Evolutionary conservation across 1,139 yeast species (phyloP).

Genomic region (Hemisphaericaspora lyxosophila): DNA sequence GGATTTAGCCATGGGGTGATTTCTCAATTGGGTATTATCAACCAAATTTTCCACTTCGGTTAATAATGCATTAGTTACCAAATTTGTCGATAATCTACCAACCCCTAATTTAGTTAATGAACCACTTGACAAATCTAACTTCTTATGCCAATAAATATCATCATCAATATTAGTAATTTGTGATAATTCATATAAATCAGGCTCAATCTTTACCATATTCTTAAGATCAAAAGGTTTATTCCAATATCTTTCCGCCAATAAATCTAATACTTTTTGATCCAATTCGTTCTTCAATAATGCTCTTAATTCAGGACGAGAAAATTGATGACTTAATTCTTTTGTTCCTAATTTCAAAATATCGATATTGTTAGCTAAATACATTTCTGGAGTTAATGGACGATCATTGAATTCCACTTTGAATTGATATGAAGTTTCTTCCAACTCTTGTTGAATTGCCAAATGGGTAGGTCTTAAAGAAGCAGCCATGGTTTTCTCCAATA

Average conservation of each 20-base stretch:
- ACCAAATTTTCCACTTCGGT: constrained; percentile 76
- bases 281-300: constrained; percentile 77
- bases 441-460: constrained; percentile 78
- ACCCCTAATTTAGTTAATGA: constrained; percentile 88
- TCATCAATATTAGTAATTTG: constrained; percentile 51
- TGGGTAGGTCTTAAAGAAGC: constrained; percentile 86
- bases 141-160: constrained; percentile 84
- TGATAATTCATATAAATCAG: constrained; percentile 55
- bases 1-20: constrained; percentile 80
- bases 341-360: constrained; percentile 85
- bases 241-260: constrained; percentile 92
- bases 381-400: constrained; percentile 87
- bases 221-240: constrained; percentile 53
- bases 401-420: constrained; percentile 97
- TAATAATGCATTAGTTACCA: constrained; percentile 77
- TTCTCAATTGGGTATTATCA: constrained; percentile 69
- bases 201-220: constrained; percentile 31
- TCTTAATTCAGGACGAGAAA: constrained; percentile 80
- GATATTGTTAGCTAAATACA: constrained; percentile 87
- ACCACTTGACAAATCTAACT: constrained; percentile 79
- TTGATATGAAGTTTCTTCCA: constrained; percentile 89
- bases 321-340: constrained; percentile 79
- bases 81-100: constrained; percentile 82
- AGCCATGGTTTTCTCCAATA: constrained; percentile 90
- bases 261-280: constrained; percentile 84